A percentile compares a stretch with the other conserved stretches of the same genome.
Evolutionary conservation across 805 yeast genomes (phyloP).

Genomic region (Starmerella stellata): DNA sequence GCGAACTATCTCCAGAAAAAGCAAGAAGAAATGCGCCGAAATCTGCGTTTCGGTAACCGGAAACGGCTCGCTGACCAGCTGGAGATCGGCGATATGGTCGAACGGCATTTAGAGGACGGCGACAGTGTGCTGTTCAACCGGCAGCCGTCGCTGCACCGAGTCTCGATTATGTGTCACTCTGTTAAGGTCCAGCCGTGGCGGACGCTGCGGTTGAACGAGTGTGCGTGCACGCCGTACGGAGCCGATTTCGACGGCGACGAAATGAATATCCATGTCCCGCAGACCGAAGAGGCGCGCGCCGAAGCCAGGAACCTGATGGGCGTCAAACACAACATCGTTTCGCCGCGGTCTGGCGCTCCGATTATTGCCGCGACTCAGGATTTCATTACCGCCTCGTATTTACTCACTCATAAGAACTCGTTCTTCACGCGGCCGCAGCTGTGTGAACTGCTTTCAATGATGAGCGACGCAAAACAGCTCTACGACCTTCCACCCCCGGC

Average conservation of each 20-base stretch:
- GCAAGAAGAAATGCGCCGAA: slow-evolving; percentile 56
- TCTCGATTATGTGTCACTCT: slow-evolving; percentile 84
- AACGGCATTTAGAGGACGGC: slow-evolving; percentile 93
- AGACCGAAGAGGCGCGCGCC: slow-evolving; percentile 95
- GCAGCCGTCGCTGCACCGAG: slow-evolving; percentile 92
- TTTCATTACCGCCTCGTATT: slow-evolving; percentile 89
- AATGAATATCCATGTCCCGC: slow-evolving; percentile 97
- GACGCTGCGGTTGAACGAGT: slow-evolving; percentile 88
- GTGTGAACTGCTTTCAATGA: slow-evolving; percentile 72
- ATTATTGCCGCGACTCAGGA: slow-evolving; percentile 99
- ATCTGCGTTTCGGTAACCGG: slow-evolving; percentile 75
- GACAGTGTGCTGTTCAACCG: slow-evolving; percentile 90
- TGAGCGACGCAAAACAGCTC: slow-evolving; percentile 79
- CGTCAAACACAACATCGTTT: slow-evolving; percentile 79
- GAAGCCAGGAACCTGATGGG: slow-evolving; percentile 99
- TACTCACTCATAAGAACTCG: slow-evolving; percentile 82
- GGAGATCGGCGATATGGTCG: slow-evolving; percentile 80
- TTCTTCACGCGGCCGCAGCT: slow-evolving; percentile 78
- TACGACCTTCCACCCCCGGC: slow-evolving; percentile 95
- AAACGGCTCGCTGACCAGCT: slow-evolving; percentile 55
- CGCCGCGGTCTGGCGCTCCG: slow-evolving; percentile 97
- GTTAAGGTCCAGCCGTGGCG: slow-evolving; percentile 97
- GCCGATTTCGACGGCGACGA: slow-evolving; percentile 99
- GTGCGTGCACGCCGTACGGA: slow-evolving; percentile 98
- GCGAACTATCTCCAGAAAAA: slow-evolving; percentile 79